A percentile compares a stretch with the other conserved stretches of the same genome.
phyloP scores from a whole-genome alignment of 148 eudicot species.

The Fagopyrum esculentum region DNA sequence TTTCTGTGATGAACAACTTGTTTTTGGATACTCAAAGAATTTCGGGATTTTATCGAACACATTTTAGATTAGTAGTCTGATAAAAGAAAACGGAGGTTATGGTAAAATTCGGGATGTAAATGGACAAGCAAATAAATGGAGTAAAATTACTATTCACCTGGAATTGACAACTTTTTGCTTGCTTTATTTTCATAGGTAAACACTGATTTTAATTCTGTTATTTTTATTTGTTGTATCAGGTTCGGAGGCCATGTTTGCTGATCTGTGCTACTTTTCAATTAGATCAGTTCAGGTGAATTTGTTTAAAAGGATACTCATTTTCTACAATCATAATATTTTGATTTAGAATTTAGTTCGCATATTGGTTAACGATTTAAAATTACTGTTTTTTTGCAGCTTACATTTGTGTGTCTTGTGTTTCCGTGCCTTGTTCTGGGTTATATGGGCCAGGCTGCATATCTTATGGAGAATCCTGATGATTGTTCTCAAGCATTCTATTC shows the following conservation, averaged over 20 bases:
- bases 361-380: slow-evolving; percentile 1
- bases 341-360: background rate
- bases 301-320: slow-evolving; percentile 3
- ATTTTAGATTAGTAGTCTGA: background rate
- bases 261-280: slow-evolving; percentile 94
- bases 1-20: background rate
- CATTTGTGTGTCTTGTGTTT: slow-evolving; percentile 76
- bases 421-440: slow-evolving; percentile 98
- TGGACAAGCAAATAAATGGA: background rate
- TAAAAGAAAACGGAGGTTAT: background rate
- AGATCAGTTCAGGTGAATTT: slow-evolving; percentile 87
- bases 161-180: background rate
- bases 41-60: background rate
- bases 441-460: slow-evolving; percentile 98
- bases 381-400: slow-evolving; percentile 63
- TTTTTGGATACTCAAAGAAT: background rate
- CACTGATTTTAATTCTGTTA: background rate
- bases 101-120: background rate
- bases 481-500: slow-evolving; percentile 71
- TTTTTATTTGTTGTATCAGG: slow-evolving; percentile 38
- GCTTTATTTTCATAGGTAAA: background rate
- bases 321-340: background rate
- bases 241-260: slow-evolving; percentile 99
- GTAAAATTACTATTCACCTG: background rate
- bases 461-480: slow-evolving; percentile 71